A percentile compares a stretch with the other conserved stretches of the same genome.
Conservation (phyloP, 2,329 filamentous ascomycete genomes). For the Penicillium verrucosum region DNA sequence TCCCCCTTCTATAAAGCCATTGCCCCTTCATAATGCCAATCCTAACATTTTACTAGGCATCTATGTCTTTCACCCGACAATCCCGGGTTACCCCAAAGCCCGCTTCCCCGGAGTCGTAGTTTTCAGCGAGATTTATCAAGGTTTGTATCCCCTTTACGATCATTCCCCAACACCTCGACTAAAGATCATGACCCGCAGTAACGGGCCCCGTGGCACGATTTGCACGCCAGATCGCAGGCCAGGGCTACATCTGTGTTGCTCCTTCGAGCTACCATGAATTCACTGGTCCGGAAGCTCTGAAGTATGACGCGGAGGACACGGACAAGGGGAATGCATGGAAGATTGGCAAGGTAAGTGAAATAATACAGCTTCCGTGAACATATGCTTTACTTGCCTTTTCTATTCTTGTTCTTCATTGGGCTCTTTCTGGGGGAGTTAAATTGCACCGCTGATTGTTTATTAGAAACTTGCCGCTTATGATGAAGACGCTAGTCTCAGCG, state of each 20-base stretch:
- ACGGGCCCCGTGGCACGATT: constrained; percentile 88
- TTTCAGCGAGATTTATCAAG: constrained; percentile 95
- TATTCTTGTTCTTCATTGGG: neutral
- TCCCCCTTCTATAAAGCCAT: neutral
- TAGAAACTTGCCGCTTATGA: constrained; percentile 83
- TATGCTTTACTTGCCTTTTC: neutral
- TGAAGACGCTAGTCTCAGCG: constrained; percentile 65
- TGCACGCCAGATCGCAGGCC: constrained; percentile 83
- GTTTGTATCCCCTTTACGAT: constrained; percentile 44
- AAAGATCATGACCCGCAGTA: constrained; percentile 50
- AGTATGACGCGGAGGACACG: constrained; percentile 84
- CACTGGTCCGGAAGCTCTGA: constrained; percentile 74
- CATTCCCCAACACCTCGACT: neutral
- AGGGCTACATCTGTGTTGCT: constrained; percentile 89
- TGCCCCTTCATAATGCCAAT: neutral
- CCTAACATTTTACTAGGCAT: constrained; percentile 58
- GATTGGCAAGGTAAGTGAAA: constrained; percentile 62
- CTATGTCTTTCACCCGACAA: constrained; percentile 81
- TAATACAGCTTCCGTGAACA: neutral
- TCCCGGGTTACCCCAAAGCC: constrained; percentile 82
- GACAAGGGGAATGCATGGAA: constrained; percentile 86
- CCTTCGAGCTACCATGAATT: constrained; percentile 94
- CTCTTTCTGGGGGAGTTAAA: neutral
- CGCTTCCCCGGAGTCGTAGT: constrained; percentile 84
- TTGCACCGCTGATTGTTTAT: neutral